Evolutionary conservation across 176 grass and related monocot genomes (phyloP).

Genomic region (Dendrocalamus sinicus): DNA sequence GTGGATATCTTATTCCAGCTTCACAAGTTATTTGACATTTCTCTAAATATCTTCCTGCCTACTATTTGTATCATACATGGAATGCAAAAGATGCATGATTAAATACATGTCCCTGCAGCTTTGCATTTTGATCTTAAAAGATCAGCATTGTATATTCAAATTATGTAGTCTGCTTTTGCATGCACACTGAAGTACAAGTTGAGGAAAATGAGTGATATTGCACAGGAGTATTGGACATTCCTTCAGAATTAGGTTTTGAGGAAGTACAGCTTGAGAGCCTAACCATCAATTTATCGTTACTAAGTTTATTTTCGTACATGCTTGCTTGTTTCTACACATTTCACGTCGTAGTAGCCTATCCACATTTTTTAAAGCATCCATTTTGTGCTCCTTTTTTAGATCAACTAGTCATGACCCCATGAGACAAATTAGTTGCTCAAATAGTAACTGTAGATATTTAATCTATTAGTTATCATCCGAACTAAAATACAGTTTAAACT

Average conservation of each 20-base stretch:
- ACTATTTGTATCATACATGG: not conserved
- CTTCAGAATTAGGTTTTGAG: not conserved
- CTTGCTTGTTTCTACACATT: not conserved
- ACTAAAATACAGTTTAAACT: too few species aligned
- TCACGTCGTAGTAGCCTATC: too few species aligned
- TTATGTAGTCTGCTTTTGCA: not conserved
- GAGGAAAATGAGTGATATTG: not conserved
- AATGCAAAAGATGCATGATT: not conserved
- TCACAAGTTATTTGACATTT: not conserved
- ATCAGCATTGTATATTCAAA: not conserved
- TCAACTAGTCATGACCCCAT: too few species aligned
- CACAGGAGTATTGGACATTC: not conserved
- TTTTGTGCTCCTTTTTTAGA: too few species aligned
- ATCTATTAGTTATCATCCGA: too few species aligned
- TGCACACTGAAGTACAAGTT: not conserved
- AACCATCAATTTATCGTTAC: not conserved
- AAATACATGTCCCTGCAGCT: not conserved
- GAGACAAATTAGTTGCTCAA: too few species aligned
- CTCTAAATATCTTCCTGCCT: not conserved
- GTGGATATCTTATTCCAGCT: not conserved
- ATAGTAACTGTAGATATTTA: too few species aligned
- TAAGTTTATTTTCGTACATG: not conserved
- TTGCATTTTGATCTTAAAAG: not conserved
- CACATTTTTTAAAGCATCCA: too few species aligned
- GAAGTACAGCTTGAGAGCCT: not conserved